These are phyloP conservation scores for Bigelowiella natans DNA, from an alignment of 78 protist species.

Conservation along the genomic window DNA sequence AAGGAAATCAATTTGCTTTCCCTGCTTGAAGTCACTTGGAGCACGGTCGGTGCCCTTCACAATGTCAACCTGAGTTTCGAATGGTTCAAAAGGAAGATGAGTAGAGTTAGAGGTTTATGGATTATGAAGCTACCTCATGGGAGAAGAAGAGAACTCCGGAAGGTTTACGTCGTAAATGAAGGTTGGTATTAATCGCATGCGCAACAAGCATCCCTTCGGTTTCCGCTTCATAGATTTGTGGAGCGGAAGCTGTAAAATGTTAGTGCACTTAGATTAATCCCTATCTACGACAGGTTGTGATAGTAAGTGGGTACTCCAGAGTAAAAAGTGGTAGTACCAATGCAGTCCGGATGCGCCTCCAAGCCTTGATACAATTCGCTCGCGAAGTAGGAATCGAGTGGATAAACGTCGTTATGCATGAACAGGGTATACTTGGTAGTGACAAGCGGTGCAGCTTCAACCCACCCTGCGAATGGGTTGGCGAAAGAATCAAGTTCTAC, in stretches of 20 bases:
- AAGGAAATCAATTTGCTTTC: background rate
- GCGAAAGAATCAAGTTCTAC: background rate
- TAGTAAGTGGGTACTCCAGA: no score
- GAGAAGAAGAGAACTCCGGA: constrained; percentile 18
- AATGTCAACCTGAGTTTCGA: background rate
- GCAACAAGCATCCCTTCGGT: background rate
- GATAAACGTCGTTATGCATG: constrained; percentile 25
- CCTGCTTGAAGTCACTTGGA: background rate
- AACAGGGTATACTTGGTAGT: constrained; percentile 13
- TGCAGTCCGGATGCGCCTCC: background rate
- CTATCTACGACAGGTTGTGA: no score
- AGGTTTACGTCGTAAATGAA: background rate
- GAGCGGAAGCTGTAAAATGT: constrained; percentile 13
- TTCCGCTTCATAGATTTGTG: constrained; percentile 26
- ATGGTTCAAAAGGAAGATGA: no score
- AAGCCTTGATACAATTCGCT: constrained; percentile 14
- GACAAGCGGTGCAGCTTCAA: background rate
- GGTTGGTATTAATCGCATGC: constrained; percentile 17
- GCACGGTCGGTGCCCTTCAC: background rate
- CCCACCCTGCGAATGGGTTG: constrained; percentile 22
- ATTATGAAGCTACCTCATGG: background rate
- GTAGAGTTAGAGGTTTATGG: no score
- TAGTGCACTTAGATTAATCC: no score
- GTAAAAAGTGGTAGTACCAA: no score
- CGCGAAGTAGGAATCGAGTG: constrained; percentile 17